These are phyloP conservation scores for Calocera cornea DNA, from an alignment of 768 basidiomycete species.

Conservation along the genomic window DNA sequence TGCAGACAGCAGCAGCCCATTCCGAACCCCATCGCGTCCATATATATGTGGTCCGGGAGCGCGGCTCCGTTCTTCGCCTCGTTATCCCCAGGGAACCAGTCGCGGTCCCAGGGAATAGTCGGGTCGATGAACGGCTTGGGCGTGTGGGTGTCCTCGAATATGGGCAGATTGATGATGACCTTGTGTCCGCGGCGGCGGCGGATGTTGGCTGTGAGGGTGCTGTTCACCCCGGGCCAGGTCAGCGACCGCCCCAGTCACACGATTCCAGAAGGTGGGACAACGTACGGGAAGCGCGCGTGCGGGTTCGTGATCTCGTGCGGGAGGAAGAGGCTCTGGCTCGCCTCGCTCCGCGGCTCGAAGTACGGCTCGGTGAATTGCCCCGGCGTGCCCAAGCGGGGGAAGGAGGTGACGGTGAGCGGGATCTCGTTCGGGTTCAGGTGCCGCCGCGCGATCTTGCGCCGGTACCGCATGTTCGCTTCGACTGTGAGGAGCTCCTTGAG, in stretches of 20 bases:
- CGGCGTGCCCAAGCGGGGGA: constrained; percentile 76
- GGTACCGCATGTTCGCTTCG: constrained; percentile 87
- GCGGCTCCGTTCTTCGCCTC: constrained; percentile 88
- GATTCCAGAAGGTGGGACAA: constrained; percentile 19
- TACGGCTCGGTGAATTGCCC: constrained; percentile 90
- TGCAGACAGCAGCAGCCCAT: constrained; percentile 99
- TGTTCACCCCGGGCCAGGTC: constrained; percentile 23
- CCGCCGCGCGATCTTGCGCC: constrained; percentile 69
- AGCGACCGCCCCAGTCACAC: too few species aligned
- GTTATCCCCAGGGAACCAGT: constrained; percentile 71
- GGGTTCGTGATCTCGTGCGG: constrained; percentile 94
- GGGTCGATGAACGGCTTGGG: constrained; percentile 84
- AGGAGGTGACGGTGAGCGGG: constrained; percentile 89
- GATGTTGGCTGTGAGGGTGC: constrained; percentile 96
- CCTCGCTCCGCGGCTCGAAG: constrained; percentile 60
- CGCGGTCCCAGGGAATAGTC: constrained; percentile 76
- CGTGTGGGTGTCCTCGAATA: constrained; percentile 79
- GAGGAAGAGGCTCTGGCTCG: constrained; percentile 86
- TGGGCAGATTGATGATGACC: constrained; percentile 86
- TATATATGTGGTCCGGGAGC: constrained; percentile 78
- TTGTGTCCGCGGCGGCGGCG: constrained; percentile 79
- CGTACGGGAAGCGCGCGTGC: constrained; percentile 95
- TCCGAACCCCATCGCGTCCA: constrained; percentile 99
- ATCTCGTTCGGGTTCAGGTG: constrained; percentile 76
- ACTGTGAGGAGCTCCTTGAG: constrained; percentile 78